Conservation (phyloP, 2,329 filamentous ascomycete genomes). For the Purpureocillium lavendulum region DNA sequence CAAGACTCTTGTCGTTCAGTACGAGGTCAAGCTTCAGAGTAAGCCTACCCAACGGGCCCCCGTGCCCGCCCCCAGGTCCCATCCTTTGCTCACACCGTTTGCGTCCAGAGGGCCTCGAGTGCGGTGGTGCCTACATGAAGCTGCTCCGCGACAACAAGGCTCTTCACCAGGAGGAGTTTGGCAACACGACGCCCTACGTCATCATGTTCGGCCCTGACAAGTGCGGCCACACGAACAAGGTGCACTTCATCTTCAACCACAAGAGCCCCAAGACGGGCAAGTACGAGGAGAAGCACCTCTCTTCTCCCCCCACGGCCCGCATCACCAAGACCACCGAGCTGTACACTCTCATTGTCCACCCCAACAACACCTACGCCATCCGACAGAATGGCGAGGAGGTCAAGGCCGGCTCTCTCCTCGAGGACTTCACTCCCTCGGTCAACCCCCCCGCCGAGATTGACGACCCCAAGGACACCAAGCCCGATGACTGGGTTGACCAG, state of each 20-base stretch:
- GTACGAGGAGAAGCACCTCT: slow-evolving; percentile 99
- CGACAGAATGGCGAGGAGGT: slow-evolving; percentile 83
- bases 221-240: slow-evolving; percentile 98
- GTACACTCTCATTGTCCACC: slow-evolving; percentile 93
- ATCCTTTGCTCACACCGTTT: background rate
- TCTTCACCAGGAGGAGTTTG: slow-evolving; percentile 95
- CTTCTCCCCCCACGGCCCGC: slow-evolving; percentile 71
- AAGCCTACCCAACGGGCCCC: slow-evolving; percentile 26
- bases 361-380: slow-evolving; percentile 91
- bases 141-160: slow-evolving; percentile 95
- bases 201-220: slow-evolving; percentile 99
- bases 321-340: slow-evolving; percentile 89
- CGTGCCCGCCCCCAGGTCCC: background rate
- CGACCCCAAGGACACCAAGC: slow-evolving; percentile 88
- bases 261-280: slow-evolving; percentile 99
- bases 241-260: slow-evolving; percentile 98
- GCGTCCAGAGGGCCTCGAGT: slow-evolving; percentile 76
- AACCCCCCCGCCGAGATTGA: slow-evolving; percentile 95
- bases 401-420: slow-evolving; percentile 84
- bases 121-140: slow-evolving; percentile 98
- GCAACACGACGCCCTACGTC: slow-evolving; percentile 92
- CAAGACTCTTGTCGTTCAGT: slow-evolving; percentile 95
- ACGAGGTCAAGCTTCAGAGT: slow-evolving; percentile 99
- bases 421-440: slow-evolving; percentile 89
- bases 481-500: slow-evolving; percentile 91